Base-by-base conservation (phyloP, 2,329 filamentous ascomycete species). In the Paracoccidioides lutzii region DNA sequence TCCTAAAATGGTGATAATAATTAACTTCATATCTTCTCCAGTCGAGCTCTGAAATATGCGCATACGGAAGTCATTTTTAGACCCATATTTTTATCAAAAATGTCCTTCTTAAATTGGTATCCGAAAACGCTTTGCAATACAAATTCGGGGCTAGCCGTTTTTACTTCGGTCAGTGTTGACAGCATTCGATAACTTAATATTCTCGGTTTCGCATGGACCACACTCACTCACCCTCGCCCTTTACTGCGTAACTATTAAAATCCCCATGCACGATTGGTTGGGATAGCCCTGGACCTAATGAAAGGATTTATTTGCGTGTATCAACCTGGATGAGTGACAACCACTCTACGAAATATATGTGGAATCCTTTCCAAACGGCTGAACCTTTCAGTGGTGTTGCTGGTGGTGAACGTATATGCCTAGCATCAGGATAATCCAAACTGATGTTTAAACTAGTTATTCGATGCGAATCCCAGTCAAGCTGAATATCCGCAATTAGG, bases 101-200 rank as follows among this genome's bases (percentile, higher is more conserved):
- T 22, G 22, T 1, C 52, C 52, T 52, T 52, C 52, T 32, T 15
- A 48, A 32, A 30, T n/a, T 44, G 49, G 54, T 30, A 46, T 54
- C 43, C 33, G 46, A 14, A 8, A 52, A 4, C 32, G 14, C 46
- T 57, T 57, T 52, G 55, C 28, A 46, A n/a, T 55, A 54, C 49
- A 44, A 15, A 12, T 57, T 51, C 38, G 22, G 22, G 22, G 22
- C 2, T 22, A 22, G 22, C 22, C 22, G 22, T 22, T 22, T 22
- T 22, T 22, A 22, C 22, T 22, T 22, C 22, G 22, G 22, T 22
- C 22, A 22, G 22, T 22, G 22, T 22, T 22, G 22, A 22, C 22
- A 22, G 2, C 22, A 22, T 22, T 22, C 22, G 22, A 22, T 22
- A 22, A 22, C 22, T 22, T 22, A 22, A 22, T 22, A 22, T 22